phyloP scores from a whole-genome alignment of 129 eudicot genomes.

The Dittrichia graveolens region DNA sequence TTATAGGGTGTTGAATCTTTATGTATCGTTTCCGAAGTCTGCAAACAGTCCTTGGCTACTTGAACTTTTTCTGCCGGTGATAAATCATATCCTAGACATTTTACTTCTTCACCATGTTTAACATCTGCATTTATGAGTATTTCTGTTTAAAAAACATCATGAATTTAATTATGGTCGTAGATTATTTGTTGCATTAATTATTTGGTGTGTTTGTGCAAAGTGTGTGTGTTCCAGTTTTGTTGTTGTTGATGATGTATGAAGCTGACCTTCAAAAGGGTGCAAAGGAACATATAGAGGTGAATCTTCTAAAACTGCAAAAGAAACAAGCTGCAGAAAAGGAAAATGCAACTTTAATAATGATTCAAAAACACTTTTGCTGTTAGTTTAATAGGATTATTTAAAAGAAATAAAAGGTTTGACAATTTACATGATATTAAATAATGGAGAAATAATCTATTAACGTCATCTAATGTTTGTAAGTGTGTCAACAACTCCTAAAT shows the following conservation, averaged over 20 bases:
- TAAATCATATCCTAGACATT: constrained; percentile 39
- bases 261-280: constrained; percentile 70
- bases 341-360: no score
- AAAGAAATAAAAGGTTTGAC: no score
- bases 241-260: neutral
- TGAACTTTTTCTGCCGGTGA: constrained; percentile 64
- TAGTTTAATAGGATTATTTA: no score
- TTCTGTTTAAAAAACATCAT: neutral
- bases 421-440: no score
- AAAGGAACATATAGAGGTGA: constrained; percentile 81
- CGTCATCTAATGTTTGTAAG: no score
- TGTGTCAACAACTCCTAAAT: no score
- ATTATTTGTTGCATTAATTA: no score
- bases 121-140: constrained; percentile 37
- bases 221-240: no score
- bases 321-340: constrained; percentile 66
- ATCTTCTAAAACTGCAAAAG: constrained; percentile 82
- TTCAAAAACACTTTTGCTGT: no score
- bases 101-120: constrained; percentile 44
- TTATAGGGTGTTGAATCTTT: constrained; percentile 24
- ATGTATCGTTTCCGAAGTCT: constrained; percentile 23
- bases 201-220: no score
- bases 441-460: no score
- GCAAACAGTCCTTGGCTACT: constrained; percentile 58
- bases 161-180: neutral